Conservation (phyloP, 345 rosid species). For the Arabidopsis suecica region DNA sequence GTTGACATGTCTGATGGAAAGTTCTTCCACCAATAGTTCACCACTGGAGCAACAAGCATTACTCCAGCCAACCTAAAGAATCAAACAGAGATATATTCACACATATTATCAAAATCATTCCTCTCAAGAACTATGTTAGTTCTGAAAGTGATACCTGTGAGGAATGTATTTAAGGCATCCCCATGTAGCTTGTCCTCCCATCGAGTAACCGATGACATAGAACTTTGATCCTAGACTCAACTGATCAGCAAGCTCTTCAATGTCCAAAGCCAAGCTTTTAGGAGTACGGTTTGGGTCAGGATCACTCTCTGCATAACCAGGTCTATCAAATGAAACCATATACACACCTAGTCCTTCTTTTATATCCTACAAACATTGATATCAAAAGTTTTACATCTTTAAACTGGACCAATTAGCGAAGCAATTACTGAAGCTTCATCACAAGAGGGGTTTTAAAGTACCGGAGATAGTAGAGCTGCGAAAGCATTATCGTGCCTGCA, state of each 20-base stretch:
- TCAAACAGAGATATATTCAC: not conserved
- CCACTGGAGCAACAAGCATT: slow-evolving; percentile 58
- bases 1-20: slow-evolving; percentile 56
- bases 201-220: slow-evolving; percentile 60
- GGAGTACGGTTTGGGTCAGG: slow-evolving; percentile 58
- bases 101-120: not conserved
- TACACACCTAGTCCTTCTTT: slow-evolving; percentile 59
- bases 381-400: not conserved
- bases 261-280: slow-evolving; percentile 62
- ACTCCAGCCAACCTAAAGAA: slow-evolving; percentile 62
- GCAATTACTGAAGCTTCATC: not conserved
- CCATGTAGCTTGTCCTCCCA: slow-evolving; percentile 65
- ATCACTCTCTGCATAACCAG: slow-evolving; percentile 83
- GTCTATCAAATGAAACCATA: slow-evolving; percentile 67
- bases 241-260: slow-evolving; percentile 75
- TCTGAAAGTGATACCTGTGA: slow-evolving; percentile 52
- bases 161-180: slow-evolving; percentile 72
- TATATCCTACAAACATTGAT: slow-evolving; percentile 54
- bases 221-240: slow-evolving; percentile 63
- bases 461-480: slow-evolving; percentile 50
- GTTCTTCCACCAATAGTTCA: slow-evolving; percentile 68
- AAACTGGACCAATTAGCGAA: not conserved
- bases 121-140: not conserved
- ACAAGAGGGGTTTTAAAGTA: slow-evolving; percentile 20
- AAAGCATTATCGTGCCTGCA: slow-evolving; percentile 54